These are phyloP conservation scores for Rutstroemia sp. DNA, from an alignment of 2,329 filamentous ascomycete genomes.

Conservation along the genomic window DNA sequence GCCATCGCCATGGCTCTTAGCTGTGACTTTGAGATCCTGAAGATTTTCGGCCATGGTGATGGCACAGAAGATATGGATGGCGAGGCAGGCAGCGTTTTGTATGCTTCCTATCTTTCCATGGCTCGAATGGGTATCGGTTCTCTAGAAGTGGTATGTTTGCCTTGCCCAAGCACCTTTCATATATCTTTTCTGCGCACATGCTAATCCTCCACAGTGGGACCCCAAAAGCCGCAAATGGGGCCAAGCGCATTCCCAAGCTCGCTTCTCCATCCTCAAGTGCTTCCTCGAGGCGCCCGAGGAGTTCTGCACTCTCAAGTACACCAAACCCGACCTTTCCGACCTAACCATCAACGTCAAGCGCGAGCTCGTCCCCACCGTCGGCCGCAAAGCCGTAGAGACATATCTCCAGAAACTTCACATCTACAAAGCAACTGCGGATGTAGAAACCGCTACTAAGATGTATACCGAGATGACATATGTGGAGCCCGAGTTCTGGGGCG, in stretches of 20 bases:
- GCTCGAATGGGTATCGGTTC: slow-evolving; percentile 83
- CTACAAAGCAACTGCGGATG: slow-evolving; percentile 85
- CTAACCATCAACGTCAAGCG: slow-evolving; percentile 77
- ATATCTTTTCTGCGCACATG: background rate
- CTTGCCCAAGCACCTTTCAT: background rate
- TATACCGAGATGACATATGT: slow-evolving; percentile 82
- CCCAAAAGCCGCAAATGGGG: slow-evolving; percentile 88
- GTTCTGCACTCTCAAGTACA: slow-evolving; percentile 77
- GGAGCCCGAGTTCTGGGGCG: slow-evolving; percentile 74
- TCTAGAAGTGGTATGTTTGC: slow-evolving; percentile 55
- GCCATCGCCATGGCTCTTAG: slow-evolving; percentile 86
- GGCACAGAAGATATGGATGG: slow-evolving; percentile 64
- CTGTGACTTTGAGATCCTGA: slow-evolving; percentile 81
- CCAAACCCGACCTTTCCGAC: slow-evolving; percentile 63
- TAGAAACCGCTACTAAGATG: slow-evolving; percentile 67
- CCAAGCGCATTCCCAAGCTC: slow-evolving; percentile 84
- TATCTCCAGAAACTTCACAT: slow-evolving; percentile 89
- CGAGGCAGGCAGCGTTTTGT: slow-evolving; percentile 80
- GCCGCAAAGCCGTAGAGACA: slow-evolving; percentile 71
- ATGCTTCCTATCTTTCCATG: slow-evolving; percentile 85
- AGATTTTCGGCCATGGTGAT: slow-evolving; percentile 87
- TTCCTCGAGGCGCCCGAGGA: slow-evolving; percentile 81
- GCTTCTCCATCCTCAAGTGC: slow-evolving; percentile 78
- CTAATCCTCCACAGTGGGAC: slow-evolving; percentile 55
- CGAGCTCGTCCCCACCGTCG: slow-evolving; percentile 75